phyloP scores from a whole-genome alignment of 1,284 basidiomycete genomes.

The Fomitopsis betulina region DNA sequence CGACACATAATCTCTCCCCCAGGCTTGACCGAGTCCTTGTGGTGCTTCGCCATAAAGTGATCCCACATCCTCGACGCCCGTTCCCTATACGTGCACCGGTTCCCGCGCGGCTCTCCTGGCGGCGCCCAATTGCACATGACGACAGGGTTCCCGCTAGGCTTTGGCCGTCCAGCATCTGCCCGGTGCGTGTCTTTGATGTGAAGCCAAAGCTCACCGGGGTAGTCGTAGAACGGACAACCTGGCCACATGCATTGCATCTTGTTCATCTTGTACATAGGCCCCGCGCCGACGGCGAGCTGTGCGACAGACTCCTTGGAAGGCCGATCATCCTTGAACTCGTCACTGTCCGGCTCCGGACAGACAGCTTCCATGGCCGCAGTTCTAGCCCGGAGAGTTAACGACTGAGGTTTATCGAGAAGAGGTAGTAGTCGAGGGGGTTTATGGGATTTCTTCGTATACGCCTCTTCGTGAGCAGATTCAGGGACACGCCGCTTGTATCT shows the following conservation, averaged over 20 bases:
- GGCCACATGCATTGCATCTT: not conserved
- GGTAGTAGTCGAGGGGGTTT: not conserved
- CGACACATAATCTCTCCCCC: not conserved
- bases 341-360: not conserved
- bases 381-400: not conserved
- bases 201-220: not conserved
- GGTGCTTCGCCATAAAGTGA: not conserved
- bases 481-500: no score
- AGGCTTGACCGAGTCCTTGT: not conserved
- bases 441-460: not conserved
- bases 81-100: not conserved
- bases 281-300: not conserved
- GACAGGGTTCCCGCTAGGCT: not conserved
- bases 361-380: not conserved
- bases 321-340: not conserved
- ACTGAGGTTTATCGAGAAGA: not conserved
- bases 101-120: not conserved
- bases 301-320: not conserved
- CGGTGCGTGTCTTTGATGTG: not conserved
- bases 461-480: not conserved
- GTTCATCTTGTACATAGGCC: not conserved
- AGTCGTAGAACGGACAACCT: not conserved
- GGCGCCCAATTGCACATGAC: not conserved
- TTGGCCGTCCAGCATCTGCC: not conserved
- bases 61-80: constrained; percentile 2